Evolutionary conservation across 306 rosid species (phyloP), one percentile per base, ranked within the genome.

Genomic region (Cercis canadensis): DNA sequence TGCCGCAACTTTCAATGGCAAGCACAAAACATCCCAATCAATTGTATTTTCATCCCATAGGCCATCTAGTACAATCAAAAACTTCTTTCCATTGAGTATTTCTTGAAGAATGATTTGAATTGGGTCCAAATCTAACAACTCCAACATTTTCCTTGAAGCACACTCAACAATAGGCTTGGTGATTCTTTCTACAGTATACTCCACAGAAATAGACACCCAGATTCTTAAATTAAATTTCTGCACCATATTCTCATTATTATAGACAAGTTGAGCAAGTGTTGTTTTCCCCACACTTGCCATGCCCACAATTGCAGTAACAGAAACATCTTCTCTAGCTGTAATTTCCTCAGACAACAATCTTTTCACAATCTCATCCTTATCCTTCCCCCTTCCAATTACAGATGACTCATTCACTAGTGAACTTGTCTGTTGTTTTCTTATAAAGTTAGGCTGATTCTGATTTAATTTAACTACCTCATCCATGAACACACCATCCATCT

Each of bases 281-380:
- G 70, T 49, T 65, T 65, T 65, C 4, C 70, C 70, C 8, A 47
- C 58, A 15, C 70, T 45, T 7, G 58, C 58, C 70, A 65, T 65
- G 32, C 70, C 70, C 32, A 47, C 70, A 46, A 65, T 47, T n/a
- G 75, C 8, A 29, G 67, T 49, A 1, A 75, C 75, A 14, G 69
- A 58, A 10, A 39, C 45, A 36, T 49, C 24, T 2, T 0, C 16
- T 5, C 37, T 33, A 2, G 15, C 47, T 44, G 2, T 24, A 24
- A 24, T 8, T 2, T n/a, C 44, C 18, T 24, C 44, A 10, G 2
- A 29, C 45, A 58, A 29, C 7, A 75, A 32, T 60, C 57, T 15
- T 0, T 17, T 6, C 5, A 58, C 1, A 7, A 75, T 19, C 31
- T 58, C 13, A 0, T 2, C 0, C 21, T 29, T 51, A 40, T 67